Evolutionary conservation across 441 rosid genomes (phyloP).

Genomic region (Viola pubescens): DNA sequence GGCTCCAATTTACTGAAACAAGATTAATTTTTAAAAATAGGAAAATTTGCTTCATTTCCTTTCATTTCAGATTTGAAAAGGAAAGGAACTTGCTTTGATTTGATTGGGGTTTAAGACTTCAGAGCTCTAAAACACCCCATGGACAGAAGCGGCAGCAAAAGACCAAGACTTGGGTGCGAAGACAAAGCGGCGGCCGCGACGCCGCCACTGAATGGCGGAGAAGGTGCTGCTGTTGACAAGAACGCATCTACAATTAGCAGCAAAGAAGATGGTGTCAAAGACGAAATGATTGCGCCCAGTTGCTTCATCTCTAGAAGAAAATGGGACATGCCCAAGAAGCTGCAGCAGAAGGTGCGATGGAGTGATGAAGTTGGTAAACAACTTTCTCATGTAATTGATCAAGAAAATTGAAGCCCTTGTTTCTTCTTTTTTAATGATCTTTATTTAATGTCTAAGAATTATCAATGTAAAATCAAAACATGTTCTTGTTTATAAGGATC

Average conservation of each 20-base stretch:
- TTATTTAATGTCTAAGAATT: neutral
- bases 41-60: no score
- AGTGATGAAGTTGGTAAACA: slow-evolving; percentile 2
- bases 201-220: neutral
- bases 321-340: neutral
- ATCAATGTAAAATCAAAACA: neutral
- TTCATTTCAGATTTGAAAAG: slow-evolving; percentile 15
- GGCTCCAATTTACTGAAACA: no score
- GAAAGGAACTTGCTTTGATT: slow-evolving; percentile 21
- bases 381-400: neutral
- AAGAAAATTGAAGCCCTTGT: neutral
- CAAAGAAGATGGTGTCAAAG: neutral
- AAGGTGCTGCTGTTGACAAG: neutral
- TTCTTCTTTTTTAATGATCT: neutral
- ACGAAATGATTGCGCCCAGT: neutral
- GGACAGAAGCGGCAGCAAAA: slow-evolving; percentile 7
- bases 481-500: no score
- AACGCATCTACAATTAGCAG: neutral
- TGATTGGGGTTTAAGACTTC: neutral
- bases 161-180: neutral
- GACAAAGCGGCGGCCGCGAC: neutral
- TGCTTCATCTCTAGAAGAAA: slow-evolving; percentile 2
- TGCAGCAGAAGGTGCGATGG: slow-evolving; percentile 1
- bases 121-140: neutral
- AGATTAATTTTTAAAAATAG: neutral